Base-by-base conservation (phyloP, 768 basidiomycete species). In the Brasilioporus rufonigricans region DNA sequence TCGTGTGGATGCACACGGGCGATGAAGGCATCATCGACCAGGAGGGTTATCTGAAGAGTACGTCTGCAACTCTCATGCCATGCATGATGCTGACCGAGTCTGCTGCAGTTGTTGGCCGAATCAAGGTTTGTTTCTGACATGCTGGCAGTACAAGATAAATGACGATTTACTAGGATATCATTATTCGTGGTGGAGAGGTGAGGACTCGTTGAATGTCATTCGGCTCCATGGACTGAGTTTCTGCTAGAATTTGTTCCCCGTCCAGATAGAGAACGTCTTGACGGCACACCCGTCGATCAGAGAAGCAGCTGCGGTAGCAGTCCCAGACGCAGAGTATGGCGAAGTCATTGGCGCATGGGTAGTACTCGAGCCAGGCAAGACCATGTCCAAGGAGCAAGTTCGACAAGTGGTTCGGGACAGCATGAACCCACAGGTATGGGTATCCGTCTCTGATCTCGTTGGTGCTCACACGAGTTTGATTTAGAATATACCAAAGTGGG, bases 291-390 rank as follows among this genome's bases (percentile, higher is more conserved):
- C 76, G 1, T 73, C 68, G 16, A 80, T 93, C 39, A 76, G 80
- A 44, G 91, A 93, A 68, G 89, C 85, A 0, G 87, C 89, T 2
- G 87, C 77, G 6, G 79, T 92, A 8, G 71, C 89, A 4, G 88
- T 93, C 18, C 86, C 87, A 1, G 84, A 91, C 60, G 53, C 62
- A 1, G 77, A 72, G 56, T 91, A 81, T 60, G 89, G 89, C 5
- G 91, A 93, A 66, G 86, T 86, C 10, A 89, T 91, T 1, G 91
- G 91, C 1, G 86, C 82, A 16, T 93, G 89, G 87, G 76, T 93
- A 36, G 79, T 84, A 29, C 79, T 79, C 21, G 77, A 82, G 53
- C 64, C 70, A 1, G 58, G 67, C 6, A 48, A 56, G 29, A 50
- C 46, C 13, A 53, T 83, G 24, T 75, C 81, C 3, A 74, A 76